phyloP scores from a whole-genome alignment of 108 stramenopile species.

The Pseudonitzschia multistriata region DNA sequence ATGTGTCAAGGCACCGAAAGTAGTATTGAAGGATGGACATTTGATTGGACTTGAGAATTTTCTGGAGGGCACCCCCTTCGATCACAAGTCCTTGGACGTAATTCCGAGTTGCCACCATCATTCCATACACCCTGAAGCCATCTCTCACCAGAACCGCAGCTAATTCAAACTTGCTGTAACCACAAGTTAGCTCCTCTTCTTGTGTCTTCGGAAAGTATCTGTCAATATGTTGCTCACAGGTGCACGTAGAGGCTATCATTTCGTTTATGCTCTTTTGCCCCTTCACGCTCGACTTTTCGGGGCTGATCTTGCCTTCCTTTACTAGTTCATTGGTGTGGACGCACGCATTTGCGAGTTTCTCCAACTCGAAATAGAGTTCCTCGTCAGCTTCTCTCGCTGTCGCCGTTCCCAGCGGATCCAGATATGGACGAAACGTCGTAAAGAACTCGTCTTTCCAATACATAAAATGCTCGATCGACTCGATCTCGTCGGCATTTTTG shows the following conservation, averaged over 20 bases:
- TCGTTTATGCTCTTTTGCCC: constrained; percentile 24
- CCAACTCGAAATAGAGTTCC: constrained; percentile 14
- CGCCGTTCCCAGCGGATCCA: constrained; percentile 18
- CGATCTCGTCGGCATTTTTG: constrained; percentile 22
- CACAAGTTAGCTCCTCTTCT: constrained; percentile 11
- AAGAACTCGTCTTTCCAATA: constrained; percentile 35
- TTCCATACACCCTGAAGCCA: constrained; percentile 21
- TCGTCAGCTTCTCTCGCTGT: constrained; percentile 28
- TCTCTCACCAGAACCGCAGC: constrained; percentile 28
- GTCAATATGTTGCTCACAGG: constrained; percentile 3
- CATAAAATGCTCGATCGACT: constrained; percentile 20
- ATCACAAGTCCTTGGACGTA: constrained; percentile 11
- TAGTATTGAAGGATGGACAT: constrained; percentile 18
- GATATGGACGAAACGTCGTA: constrained; percentile 16
- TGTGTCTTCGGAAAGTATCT: constrained; percentile 23
- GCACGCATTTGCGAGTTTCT: constrained; percentile 21
- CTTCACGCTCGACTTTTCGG: constrained; percentile 2
- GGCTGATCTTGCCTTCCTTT: constrained; percentile 10
- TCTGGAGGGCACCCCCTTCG: neutral
- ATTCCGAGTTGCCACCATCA: constrained; percentile 23
- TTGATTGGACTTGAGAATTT: constrained; percentile 24
- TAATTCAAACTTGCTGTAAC: constrained; percentile 22
- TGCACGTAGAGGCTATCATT: constrained; percentile 12
- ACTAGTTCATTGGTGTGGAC: constrained; percentile 13
- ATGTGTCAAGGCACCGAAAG: constrained; percentile 14